These are phyloP conservation scores for Exophiala oligosperma DNA, from an alignment of 2,329 filamentous ascomycete species.

Conservation along the genomic window DNA sequence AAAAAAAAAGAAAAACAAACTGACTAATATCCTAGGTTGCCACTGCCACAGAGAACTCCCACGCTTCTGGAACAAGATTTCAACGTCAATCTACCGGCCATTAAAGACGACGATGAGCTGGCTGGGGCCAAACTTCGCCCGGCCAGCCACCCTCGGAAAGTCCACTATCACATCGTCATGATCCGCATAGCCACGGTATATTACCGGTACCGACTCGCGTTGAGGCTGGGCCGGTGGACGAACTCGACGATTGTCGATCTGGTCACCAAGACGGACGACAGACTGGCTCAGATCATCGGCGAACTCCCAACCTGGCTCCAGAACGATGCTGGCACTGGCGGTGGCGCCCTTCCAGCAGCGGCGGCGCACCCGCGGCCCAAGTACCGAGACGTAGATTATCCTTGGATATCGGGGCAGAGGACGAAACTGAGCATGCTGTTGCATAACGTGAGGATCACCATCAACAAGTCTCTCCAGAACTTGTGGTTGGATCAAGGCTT, in stretches of 20 bases:
- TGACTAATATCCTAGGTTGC: background rate
- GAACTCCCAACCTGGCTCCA: background rate
- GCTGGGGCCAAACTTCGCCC: background rate
- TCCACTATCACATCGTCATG: constrained; percentile 4
- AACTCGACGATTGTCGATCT: background rate
- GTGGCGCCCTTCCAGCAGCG: too few relatives aligned
- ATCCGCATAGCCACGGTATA: background rate
- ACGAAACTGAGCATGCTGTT: background rate
- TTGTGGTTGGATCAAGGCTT: background rate
- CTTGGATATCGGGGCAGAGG: constrained; percentile 1
- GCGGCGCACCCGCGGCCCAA: background rate
- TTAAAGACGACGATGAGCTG: background rate
- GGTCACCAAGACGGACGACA: background rate
- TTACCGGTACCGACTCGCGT: background rate
- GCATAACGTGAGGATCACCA: background rate
- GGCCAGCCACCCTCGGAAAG: background rate
- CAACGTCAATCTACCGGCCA: background rate
- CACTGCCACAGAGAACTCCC: background rate
- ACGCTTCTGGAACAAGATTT: background rate
- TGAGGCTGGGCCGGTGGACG: background rate
- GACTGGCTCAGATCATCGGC: background rate
- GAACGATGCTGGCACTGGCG: background rate
- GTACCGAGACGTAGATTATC: background rate
- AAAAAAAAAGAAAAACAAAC: background rate
- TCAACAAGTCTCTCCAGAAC: background rate